phyloP scores from a whole-genome alignment of 192 early-diverging fungal genomes.

The Coemansia sp. region DNA sequence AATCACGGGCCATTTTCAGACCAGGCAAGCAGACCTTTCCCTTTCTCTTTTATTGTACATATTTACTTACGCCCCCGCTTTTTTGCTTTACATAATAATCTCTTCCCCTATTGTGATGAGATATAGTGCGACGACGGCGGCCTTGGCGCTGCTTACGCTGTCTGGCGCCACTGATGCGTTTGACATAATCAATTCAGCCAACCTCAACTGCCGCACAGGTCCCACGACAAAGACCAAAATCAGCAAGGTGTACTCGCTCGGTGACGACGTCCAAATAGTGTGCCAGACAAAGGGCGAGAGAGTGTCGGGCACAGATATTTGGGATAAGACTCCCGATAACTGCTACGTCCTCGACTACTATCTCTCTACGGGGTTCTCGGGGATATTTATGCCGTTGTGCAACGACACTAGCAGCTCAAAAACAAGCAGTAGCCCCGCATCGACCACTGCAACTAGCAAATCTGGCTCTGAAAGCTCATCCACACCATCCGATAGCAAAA shows the following conservation, averaged over 20 bases:
- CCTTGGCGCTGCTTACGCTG: slow-evolving; percentile 8
- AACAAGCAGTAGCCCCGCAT: neutral
- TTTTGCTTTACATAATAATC: slow-evolving; percentile 1
- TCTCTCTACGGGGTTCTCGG: slow-evolving; percentile 28
- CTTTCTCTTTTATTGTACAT: neutral
- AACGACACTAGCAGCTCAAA: neutral
- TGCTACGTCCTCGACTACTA: slow-evolving; percentile 58
- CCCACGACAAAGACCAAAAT: slow-evolving; percentile 28
- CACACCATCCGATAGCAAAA: neutral
- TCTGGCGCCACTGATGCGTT: slow-evolving; percentile 26
- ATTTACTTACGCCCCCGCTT: neutral
- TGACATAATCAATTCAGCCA: slow-evolving; percentile 33
- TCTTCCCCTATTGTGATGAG: neutral
- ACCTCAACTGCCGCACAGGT: slow-evolving; percentile 48
- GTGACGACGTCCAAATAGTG: slow-evolving; percentile 42
- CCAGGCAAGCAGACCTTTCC: no score
- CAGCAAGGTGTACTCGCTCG: slow-evolving; percentile 38
- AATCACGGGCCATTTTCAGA: no score
- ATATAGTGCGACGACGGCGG: neutral
- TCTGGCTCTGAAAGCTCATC: neutral
- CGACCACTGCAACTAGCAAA: neutral
- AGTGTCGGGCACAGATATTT: slow-evolving; percentile 30
- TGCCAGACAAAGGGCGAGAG: slow-evolving; percentile 44
- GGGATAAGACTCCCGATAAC: slow-evolving; percentile 52
- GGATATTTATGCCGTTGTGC: slow-evolving; percentile 26